Conservation (phyloP, 495 filamentous ascomycete species). For the Penicillium silybi region DNA sequence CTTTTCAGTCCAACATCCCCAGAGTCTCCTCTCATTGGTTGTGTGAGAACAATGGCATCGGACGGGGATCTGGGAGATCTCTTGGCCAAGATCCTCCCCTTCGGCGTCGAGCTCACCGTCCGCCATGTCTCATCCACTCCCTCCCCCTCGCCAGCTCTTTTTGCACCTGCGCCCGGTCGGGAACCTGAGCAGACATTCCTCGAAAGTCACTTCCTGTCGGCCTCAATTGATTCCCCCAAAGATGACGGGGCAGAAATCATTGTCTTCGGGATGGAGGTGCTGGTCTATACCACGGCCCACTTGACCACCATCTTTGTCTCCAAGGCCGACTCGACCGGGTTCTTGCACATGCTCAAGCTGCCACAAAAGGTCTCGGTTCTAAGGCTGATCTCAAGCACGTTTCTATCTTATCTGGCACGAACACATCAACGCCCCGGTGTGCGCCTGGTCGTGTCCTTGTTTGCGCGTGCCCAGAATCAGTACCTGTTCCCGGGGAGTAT, state of each 20-base stretch:
- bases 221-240: constrained; percentile 53
- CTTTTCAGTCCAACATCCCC: constrained; percentile 12
- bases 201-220: constrained; percentile 80
- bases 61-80: constrained; percentile 41
- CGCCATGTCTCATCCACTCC: constrained; percentile 89
- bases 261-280: constrained; percentile 64
- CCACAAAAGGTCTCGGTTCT: constrained; percentile 67
- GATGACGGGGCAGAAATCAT: constrained; percentile 42
- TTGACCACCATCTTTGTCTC: constrained; percentile 88
- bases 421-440: constrained; percentile 63
- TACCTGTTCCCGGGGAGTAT: constrained; percentile 93
- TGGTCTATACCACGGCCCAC: constrained; percentile 67
- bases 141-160: constrained; percentile 65
- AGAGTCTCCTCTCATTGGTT: constrained; percentile 23
- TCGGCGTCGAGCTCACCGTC: constrained; percentile 63
- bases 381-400: constrained; percentile 65
- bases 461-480: constrained; percentile 87
- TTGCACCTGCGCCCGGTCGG: constrained; percentile 67
- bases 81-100: constrained; percentile 68
- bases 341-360: constrained; percentile 61
- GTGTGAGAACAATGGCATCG: constrained; percentile 20
- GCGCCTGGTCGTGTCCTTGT: constrained; percentile 79
- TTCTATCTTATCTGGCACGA: constrained; percentile 69
- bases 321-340: constrained; percentile 96
- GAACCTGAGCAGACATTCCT: constrained; percentile 72